A percentile compares a stretch with the other conserved stretches of the same genome.
Conservation (phyloP, 139 green algal species). For the Picochlorum sp. region DNA sequence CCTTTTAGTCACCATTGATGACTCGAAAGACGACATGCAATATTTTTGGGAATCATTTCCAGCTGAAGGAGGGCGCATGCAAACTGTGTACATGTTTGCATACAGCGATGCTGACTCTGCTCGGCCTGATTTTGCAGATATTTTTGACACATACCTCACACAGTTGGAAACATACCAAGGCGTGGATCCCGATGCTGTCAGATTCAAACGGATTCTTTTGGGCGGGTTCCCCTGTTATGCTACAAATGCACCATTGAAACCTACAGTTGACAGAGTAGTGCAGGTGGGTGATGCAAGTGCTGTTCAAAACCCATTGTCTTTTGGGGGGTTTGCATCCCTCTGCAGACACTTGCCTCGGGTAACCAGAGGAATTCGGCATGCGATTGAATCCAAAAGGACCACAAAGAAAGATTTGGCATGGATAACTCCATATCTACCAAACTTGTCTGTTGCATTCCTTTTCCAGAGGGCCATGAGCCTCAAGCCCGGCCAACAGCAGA, state of each 20-base stretch:
- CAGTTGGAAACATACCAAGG: conserved; percentile 63
- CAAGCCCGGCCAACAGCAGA: conserved; percentile 33
- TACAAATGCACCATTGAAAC: conserved; percentile 37
- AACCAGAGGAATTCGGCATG: conserved; percentile 29
- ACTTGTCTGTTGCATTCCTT: conserved; percentile 55
- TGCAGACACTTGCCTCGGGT: conserved; percentile 61
- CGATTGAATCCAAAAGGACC: conserved; percentile 30
- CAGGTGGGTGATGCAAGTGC: conserved; percentile 33
- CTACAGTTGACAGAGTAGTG: conserved; percentile 52
- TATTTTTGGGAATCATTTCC: conserved; percentile 87
- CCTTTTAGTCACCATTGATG: conserved; percentile 47
- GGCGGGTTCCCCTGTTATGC: conserved; percentile 60
- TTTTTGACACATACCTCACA: conserved; percentile 75
- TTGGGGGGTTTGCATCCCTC: conserved; percentile 48
- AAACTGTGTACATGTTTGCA: conserved; percentile 95
- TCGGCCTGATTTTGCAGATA: conserved; percentile 48
- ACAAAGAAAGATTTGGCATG: conserved; percentile 20
- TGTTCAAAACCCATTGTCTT: conserved; percentile 40
- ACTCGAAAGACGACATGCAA: conserved; percentile 57
- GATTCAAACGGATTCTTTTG: conserved; percentile 56
- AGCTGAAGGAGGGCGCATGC: conserved; percentile 54
- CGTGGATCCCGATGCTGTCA: conserved; percentile 40
- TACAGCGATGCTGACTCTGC: conserved; percentile 65
- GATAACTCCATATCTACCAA: conserved; percentile 64
- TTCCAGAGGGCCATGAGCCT: conserved; percentile 70